Conservation (phyloP, 2,329 filamentous ascomycete genomes). For the Calonectria hongkongensis region DNA sequence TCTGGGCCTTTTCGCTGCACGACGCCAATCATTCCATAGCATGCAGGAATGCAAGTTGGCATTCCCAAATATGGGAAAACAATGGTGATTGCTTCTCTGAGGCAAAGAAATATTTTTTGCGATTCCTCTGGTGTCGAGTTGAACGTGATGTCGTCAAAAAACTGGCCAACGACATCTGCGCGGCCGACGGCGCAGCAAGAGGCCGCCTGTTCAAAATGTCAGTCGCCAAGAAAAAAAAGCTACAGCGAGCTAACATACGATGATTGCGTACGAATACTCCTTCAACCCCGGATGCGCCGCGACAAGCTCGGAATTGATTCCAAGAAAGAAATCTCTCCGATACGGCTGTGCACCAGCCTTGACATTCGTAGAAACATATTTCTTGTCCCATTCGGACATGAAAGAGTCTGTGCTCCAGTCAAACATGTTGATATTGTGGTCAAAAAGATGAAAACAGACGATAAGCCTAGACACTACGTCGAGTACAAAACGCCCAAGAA, state of each 20-base stretch:
- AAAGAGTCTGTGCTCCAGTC: constrained; percentile 41
- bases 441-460: too few relatives aligned
- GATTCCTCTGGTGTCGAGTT: constrained; percentile 35
- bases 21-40: constrained; percentile 47
- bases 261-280: neutral
- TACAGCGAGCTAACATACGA: neutral
- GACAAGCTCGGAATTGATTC: neutral
- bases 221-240: neutral
- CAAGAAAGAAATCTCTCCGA: constrained; percentile 35
- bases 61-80: constrained; percentile 43
- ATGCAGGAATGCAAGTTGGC: constrained; percentile 47
- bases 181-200: constrained; percentile 44
- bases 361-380: constrained; percentile 45
- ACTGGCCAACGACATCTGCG: constrained; percentile 41
- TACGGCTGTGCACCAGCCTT: constrained; percentile 35
- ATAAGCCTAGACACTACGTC: too few relatives aligned
- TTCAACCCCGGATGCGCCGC: neutral
- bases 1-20: constrained; percentile 40
- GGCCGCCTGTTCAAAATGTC: constrained; percentile 29
- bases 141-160: constrained; percentile 44
- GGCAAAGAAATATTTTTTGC: constrained; percentile 35
- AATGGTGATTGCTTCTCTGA: constrained; percentile 44
- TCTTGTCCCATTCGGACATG: constrained; percentile 44
- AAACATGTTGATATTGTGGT: constrained; percentile 28
- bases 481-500: too few relatives aligned